Conservation (phyloP, 1,284 basidiomycete species). For the Apiotrichum brassicae region DNA sequence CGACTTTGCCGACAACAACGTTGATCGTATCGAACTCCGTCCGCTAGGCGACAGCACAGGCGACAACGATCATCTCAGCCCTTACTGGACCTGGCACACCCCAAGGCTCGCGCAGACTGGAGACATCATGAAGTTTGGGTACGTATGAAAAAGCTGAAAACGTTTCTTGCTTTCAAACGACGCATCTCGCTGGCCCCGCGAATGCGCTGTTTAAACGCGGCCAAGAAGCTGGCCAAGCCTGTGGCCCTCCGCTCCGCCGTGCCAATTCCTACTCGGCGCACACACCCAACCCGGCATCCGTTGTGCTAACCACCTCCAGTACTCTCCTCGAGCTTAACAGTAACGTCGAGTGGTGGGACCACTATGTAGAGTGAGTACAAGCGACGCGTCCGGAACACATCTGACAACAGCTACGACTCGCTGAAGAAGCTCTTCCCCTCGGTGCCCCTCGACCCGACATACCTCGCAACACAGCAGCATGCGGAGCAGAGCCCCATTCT, state of each 20-base stretch:
- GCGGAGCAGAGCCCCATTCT: slow-evolving; percentile 54
- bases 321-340: slow-evolving; percentile 86
- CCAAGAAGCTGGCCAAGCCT: too few relatives aligned
- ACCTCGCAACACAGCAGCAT: slow-evolving; percentile 54
- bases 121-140: slow-evolving; percentile 50
- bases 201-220: too few relatives aligned
- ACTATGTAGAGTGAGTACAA: slow-evolving; percentile 61
- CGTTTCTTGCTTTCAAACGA: background rate
- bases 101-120: slow-evolving; percentile 22
- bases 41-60: background rate
- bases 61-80: background rate
- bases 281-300: too few relatives aligned
- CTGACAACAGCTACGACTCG: slow-evolving; percentile 60
- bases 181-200: too few relatives aligned
- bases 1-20: background rate
- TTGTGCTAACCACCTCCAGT: too few relatives aligned
- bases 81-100: slow-evolving; percentile 29
- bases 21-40: slow-evolving; percentile 8
- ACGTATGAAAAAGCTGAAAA: slow-evolving; percentile 11
- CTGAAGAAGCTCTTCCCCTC: slow-evolving; percentile 64
- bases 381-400: background rate
- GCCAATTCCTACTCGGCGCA: too few relatives aligned
- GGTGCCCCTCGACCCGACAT: slow-evolving; percentile 42
- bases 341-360: slow-evolving; percentile 89
- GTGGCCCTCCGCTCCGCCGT: too few relatives aligned